Evolutionary conservation across 2,329 filamentous ascomycete genomes (phyloP).

Genomic region (Penicillium sp.): DNA sequence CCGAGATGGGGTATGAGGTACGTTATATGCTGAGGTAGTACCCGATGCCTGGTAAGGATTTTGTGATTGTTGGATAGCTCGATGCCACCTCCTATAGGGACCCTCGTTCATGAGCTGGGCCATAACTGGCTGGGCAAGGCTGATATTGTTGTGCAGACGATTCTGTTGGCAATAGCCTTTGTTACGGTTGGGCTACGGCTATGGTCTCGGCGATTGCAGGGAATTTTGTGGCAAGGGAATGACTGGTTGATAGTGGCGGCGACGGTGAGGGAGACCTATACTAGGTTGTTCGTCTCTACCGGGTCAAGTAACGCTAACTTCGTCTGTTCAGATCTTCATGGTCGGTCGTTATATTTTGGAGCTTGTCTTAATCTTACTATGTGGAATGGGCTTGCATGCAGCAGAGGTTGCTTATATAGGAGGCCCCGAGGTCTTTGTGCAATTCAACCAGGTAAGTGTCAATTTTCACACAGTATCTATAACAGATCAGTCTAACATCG

Average conservation of each 20-base stretch:
- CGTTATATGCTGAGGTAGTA: slow-evolving; percentile 7
- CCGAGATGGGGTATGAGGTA: slow-evolving; percentile 1
- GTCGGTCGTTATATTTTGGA: slow-evolving; percentile 30
- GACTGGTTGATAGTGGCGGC: slow-evolving; percentile 28
- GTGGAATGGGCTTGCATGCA: slow-evolving; percentile 29
- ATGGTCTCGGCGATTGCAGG: slow-evolving; percentile 26
- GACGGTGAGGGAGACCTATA: slow-evolving; percentile 18
- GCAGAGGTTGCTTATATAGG: slow-evolving; percentile 21
- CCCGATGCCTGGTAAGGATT: neutral
- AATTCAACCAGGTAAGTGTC: slow-evolving; percentile 25
- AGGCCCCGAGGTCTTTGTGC: slow-evolving; percentile 16
- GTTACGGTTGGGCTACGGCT: slow-evolving; percentile 25
- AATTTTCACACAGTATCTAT: too few relatives aligned
- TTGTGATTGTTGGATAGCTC: neutral
- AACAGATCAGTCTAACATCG: slow-evolving; percentile 6
- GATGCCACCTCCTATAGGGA: slow-evolving; percentile 22
- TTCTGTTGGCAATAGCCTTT: slow-evolving; percentile 22
- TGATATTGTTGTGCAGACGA: slow-evolving; percentile 29
- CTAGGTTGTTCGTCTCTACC: neutral
- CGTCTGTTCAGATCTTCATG: slow-evolving; percentile 19
- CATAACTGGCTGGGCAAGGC: slow-evolving; percentile 31
- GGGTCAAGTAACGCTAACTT: neutral
- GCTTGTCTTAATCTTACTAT: slow-evolving; percentile 25
- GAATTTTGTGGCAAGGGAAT: slow-evolving; percentile 21
- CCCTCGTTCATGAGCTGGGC: slow-evolving; percentile 23